These are phyloP conservation scores for Alternaria postmessia DNA, from an alignment of 2,329 filamentous ascomycete species.

Conservation along the genomic window DNA sequence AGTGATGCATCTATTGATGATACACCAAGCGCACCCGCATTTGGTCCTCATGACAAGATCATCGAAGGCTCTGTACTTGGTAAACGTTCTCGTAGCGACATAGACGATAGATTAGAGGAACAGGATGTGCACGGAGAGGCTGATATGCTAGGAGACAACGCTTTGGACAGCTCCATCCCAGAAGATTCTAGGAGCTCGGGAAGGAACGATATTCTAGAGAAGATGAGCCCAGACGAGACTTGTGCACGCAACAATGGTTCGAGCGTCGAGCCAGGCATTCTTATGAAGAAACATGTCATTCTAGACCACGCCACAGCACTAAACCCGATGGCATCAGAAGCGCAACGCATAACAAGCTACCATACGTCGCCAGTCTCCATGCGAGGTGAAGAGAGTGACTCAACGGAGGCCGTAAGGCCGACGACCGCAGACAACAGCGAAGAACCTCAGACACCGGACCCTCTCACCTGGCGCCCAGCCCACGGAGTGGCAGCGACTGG, in stretches of 20 bases:
- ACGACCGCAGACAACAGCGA: rapidly evolving
- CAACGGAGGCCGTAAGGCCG: too few relatives aligned
- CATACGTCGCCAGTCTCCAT: not conserved
- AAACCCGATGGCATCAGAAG: rapidly evolving
- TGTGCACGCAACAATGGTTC: rapidly evolving
- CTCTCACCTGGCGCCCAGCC: not conserved
- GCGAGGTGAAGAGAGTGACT: rapidly evolving
- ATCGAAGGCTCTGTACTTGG: not conserved
- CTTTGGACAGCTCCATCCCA: not conserved
- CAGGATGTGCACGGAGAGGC: not conserved
- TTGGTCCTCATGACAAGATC: too few relatives aligned
- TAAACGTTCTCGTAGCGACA: not conserved
- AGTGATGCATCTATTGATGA: too few relatives aligned
- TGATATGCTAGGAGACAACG: rapidly evolving
- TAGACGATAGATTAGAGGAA: too few relatives aligned
- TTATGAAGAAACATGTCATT: not conserved
- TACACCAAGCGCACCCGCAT: too few relatives aligned
- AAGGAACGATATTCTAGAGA: rapidly evolving
- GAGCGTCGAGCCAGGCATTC: not conserved
- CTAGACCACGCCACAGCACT: not conserved
- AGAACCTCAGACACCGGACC: not conserved
- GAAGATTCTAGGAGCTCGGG: not conserved
- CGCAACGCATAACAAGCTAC: too few relatives aligned
- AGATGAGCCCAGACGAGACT: not conserved
- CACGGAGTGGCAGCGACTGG: not conserved